These are phyloP conservation scores for Gossypium arboreum DNA, from an alignment of 345 rosid genomes.

Conservation along the genomic window DNA sequence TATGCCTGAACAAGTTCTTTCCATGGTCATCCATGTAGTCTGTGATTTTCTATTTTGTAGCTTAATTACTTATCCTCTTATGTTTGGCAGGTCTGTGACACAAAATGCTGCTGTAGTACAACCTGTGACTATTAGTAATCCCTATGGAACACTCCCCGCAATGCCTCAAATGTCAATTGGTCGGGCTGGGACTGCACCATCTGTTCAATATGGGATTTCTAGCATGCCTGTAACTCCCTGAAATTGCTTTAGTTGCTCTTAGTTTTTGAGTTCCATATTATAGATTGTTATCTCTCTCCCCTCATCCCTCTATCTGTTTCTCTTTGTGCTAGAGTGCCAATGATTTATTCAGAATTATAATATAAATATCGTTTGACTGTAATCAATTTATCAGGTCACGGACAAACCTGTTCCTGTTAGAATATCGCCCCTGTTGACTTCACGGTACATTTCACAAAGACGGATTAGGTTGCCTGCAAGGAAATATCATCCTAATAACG, in stretches of 20 bases:
- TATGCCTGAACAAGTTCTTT: background rate
- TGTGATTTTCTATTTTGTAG: background rate
- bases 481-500: conserved; percentile 70
- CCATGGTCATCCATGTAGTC: background rate
- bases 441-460: conserved; percentile 76
- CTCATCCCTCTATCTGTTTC: background rate
- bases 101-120: conserved; percentile 47
- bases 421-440: conserved; percentile 72
- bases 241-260: background rate
- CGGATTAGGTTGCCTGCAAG: conserved; percentile 70
- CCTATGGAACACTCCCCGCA: conserved; percentile 90
- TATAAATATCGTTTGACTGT: background rate
- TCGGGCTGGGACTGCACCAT: conserved; percentile 65
- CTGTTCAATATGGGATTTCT: conserved; percentile 43
- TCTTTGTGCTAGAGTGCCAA: background rate
- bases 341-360: background rate
- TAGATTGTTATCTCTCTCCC: background rate
- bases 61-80: background rate
- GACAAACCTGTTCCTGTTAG: conserved; percentile 78
- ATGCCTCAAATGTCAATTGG: conserved; percentile 84
- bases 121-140: conserved; percentile 54
- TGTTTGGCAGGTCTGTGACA: conserved; percentile 47
- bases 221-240: conserved; percentile 16
- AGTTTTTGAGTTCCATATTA: background rate
- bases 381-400: conserved; percentile 48